phyloP scores from a whole-genome alignment of 2,329 filamentous ascomycete species.

The Pseudogymnoascus sp. region DNA sequence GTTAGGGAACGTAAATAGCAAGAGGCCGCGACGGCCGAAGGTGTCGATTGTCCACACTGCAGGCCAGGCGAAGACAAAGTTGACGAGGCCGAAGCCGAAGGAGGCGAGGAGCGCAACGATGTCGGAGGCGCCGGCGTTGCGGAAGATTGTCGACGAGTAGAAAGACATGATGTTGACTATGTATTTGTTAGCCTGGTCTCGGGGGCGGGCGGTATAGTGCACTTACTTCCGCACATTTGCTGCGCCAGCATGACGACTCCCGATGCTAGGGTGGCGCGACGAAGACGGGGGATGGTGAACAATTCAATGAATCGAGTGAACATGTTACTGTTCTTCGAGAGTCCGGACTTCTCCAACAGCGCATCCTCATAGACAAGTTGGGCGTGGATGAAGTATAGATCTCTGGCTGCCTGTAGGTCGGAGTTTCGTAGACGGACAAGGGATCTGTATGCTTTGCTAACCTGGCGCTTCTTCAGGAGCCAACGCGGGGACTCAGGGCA shows the following conservation, averaged over 20 bases:
- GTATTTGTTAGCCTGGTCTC: constrained; percentile 15
- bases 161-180: constrained; percentile 62
- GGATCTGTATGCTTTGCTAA: constrained; percentile 47
- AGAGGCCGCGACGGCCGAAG: constrained; percentile 52
- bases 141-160: constrained; percentile 59
- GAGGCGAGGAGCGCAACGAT: constrained; percentile 53
- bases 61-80: constrained; percentile 58
- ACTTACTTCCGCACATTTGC: constrained; percentile 25
- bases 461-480: constrained; percentile 44
- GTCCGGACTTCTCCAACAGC: constrained; percentile 27
- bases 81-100: constrained; percentile 57
- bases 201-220: background rate
- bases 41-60: constrained; percentile 62
- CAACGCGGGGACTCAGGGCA: constrained; percentile 60
- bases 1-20: constrained; percentile 58
- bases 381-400: constrained; percentile 56
- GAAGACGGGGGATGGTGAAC: constrained; percentile 61
- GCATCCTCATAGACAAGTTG: constrained; percentile 38
- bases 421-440: constrained; percentile 48
- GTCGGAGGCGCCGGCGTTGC: constrained; percentile 45
- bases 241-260: constrained; percentile 62
- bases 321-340: constrained; percentile 46
- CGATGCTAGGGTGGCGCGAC: constrained; percentile 66
- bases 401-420: constrained; percentile 49
- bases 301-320: constrained; percentile 54